Evolutionary conservation across 164 flowering plant genomes (phyloP).

Genomic region (Euptelea pleiosperma): DNA sequence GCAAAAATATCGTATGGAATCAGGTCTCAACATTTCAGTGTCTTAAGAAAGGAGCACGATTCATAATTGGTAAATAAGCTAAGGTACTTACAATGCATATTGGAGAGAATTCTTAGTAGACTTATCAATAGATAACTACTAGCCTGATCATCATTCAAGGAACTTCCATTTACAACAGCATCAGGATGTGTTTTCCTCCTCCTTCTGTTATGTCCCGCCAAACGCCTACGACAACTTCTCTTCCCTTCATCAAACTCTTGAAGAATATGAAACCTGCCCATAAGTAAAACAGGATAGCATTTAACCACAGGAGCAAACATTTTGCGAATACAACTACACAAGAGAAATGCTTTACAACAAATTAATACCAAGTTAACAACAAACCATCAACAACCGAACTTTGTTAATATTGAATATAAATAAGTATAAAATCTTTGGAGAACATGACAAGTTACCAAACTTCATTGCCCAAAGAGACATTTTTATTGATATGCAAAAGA

Average conservation of each 20-base stretch:
- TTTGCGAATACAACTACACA: neutral
- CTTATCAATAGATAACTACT: conserved; percentile 60
- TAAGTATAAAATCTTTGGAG: no score
- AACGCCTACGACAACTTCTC: conserved; percentile 90
- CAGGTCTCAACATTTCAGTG: no score
- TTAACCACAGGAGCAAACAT: neutral
- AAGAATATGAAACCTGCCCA: conserved; percentile 84
- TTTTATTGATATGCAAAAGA: no score
- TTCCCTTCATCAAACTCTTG: conserved; percentile 97
- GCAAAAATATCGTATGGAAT: no score
- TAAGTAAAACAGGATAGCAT: conserved; percentile 2
- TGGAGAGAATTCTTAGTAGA: conserved; percentile 68
- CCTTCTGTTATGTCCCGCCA: conserved; percentile 91
- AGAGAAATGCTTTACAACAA: no score
- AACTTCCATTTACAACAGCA: conserved; percentile 35
- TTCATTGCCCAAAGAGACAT: no score
- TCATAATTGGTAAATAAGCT: no score
- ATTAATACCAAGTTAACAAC: no score
- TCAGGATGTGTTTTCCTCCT: conserved; percentile 91
- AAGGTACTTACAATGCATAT: conserved; percentile 64
- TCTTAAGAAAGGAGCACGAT: no score
- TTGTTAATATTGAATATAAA: no score
- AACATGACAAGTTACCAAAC: no score
- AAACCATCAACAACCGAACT: no score
- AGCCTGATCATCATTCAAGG: conserved; percentile 53